Base-by-base conservation (phyloP, 1,139 yeast genomes). In the Candida sanyaensis region DNA sequence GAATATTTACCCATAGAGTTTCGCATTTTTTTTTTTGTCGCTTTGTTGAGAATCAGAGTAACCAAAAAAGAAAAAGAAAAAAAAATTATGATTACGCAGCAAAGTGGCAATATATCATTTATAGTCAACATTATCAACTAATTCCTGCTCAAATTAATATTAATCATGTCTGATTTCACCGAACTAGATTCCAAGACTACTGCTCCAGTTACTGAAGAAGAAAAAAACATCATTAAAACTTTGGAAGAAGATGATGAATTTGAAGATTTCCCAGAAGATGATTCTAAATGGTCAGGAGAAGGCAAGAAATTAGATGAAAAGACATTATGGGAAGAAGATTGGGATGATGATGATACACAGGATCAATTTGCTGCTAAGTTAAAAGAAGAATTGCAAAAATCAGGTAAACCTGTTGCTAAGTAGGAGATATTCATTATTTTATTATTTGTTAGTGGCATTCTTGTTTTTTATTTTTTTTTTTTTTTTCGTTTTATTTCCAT, bases 171-270 rank as follows among this genome's bases (percentile, higher is more conserved):
- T 9, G 43, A 41, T 10, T 12, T 31, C 24, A 10, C 38, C 6
- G 30, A 33, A 41, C 43, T 33, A 41, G 43, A 41, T 41, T 41
- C 43, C 10, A 41, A 41, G 17, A 26, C 43, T 12, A 10, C 36
- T 29, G 29, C 28, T 36, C 27, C 46, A 13, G 26, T 45, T 21
- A 42, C 58, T 12, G 65, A 64, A 40, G 67, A 65, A 45, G 68
- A 66, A 48, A 60, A 72, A 49, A 70, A 73, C 55, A 66, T 73
- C 36, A 73, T 80, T 61, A 80, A 81, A 60, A 80, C 92, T 2
- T 73, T 90, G 49, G 97, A 90, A 62, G 96, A 89, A 58, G 97
- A 91, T 62, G 97, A 91, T 64, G 97, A 90, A 66, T 91, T 91
- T 65, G 97, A 91, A 71, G 97, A 91, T 63, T 91, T 91, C 68